Evolutionary conservation across 805 yeast species (phyloP).

Genomic region (Lipomyces anomalus): DNA sequence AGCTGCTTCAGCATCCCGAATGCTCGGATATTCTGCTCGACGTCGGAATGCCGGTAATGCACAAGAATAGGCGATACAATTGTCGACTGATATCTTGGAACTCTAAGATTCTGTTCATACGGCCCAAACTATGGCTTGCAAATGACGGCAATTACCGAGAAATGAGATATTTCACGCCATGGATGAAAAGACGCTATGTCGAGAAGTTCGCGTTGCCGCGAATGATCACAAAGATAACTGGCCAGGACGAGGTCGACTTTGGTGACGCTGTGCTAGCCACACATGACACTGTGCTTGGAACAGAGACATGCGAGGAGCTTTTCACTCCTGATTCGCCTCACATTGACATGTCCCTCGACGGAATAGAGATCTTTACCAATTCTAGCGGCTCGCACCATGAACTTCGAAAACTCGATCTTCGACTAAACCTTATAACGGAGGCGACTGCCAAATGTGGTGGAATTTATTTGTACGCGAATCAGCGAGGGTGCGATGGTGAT

Average conservation of each 20-base stretch:
- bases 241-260: slow-evolving; percentile 63
- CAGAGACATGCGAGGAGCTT: slow-evolving; percentile 96
- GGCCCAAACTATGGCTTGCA: slow-evolving; percentile 91
- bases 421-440: slow-evolving; percentile 78
- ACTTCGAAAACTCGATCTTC: slow-evolving; percentile 76
- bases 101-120: slow-evolving; percentile 71
- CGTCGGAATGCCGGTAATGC: slow-evolving; percentile 90
- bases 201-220: slow-evolving; percentile 73
- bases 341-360: slow-evolving; percentile 84
- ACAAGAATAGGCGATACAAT: slow-evolving; percentile 82
- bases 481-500: slow-evolving; percentile 98
- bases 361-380: slow-evolving; percentile 95
- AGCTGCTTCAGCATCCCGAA: slow-evolving; percentile 60
- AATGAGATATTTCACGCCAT: slow-evolving; percentile 94
- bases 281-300: slow-evolving; percentile 84
- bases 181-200: slow-evolving; percentile 72
- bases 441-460: slow-evolving; percentile 98
- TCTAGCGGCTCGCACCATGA: slow-evolving; percentile 98
- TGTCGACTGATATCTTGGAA: slow-evolving; percentile 81
- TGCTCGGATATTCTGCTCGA: slow-evolving; percentile 77
- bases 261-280: slow-evolving; percentile 91
- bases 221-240: slow-evolving; percentile 56
- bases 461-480: slow-evolving; percentile 86
- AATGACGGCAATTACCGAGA: slow-evolving; percentile 98
- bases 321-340: slow-evolving; percentile 97